phyloP scores from a whole-genome alignment of 176 grass and related monocot genomes.

The Ananas comosus region DNA sequence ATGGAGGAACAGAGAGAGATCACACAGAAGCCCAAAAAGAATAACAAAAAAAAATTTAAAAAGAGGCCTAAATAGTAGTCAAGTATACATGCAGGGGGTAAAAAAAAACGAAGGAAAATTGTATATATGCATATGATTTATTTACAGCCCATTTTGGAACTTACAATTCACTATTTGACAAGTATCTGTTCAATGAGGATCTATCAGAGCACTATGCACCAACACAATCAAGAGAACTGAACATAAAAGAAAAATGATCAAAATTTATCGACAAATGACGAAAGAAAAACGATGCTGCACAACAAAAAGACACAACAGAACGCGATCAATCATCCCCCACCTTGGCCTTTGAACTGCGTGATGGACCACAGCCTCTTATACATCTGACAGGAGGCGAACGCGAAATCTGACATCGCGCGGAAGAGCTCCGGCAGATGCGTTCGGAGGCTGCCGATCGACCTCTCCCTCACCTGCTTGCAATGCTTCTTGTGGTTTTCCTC shows the following conservation, averaged over 20 bases:
- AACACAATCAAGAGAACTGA: too few relatives aligned
- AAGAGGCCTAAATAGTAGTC: too few relatives aligned
- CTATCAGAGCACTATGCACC: too few relatives aligned
- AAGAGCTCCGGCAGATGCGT: conserved; percentile 85
- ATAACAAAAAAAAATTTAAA: too few relatives aligned
- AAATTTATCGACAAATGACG: neutral
- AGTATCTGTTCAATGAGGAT: too few relatives aligned
- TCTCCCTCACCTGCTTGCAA: conserved; percentile 78
- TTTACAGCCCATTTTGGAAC: too few relatives aligned
- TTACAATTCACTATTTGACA: too few relatives aligned
- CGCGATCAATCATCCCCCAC: conserved; percentile 21
- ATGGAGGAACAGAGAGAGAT: too few relatives aligned
- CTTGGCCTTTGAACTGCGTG: conserved; percentile 13
- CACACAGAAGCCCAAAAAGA: too few relatives aligned
- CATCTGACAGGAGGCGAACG: conserved; percentile 43
- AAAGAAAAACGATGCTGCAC: neutral
- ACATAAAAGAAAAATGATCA: neutral
- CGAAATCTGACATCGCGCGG: conserved; percentile 45
- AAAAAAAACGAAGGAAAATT: too few relatives aligned
- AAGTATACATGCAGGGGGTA: too few relatives aligned
- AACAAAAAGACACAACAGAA: neutral
- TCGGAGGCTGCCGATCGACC: conserved; percentile 66
- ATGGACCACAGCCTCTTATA: conserved; percentile 41
- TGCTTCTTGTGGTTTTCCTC: conserved; percentile 35
- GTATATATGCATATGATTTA: too few relatives aligned